phyloP scores from a whole-genome alignment of 176 grass and related monocot genomes.

The Otatea glauca region DNA sequence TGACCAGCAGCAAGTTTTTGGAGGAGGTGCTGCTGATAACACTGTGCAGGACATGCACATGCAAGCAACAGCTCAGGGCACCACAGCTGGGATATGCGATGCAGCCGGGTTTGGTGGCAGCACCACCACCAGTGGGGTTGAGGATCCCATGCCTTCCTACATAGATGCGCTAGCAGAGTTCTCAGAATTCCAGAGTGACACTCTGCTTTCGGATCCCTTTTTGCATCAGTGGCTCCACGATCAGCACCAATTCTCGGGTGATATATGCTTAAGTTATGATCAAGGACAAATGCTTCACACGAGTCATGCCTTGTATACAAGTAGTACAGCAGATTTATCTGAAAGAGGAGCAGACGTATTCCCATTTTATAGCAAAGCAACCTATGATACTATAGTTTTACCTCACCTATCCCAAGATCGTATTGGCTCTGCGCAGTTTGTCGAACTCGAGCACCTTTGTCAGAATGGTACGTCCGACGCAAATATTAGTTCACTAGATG shows the following conservation, averaged over 20 bases:
- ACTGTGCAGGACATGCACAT: constrained; percentile 7
- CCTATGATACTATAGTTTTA: constrained; percentile 22
- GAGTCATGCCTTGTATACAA: not conserved
- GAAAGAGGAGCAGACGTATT: not conserved
- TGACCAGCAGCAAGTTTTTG: constrained; percentile 24
- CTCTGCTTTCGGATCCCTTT: constrained; percentile 46
- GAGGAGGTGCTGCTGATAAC: constrained; percentile 3
- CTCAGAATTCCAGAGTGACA: constrained; percentile 42
- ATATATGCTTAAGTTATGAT: constrained; percentile 5
- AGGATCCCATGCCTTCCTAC: constrained; percentile 61
- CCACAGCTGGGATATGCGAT: not conserved
- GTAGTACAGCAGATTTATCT: not conserved
- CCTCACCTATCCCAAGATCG: constrained; percentile 45
- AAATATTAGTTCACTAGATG: constrained; percentile 45
- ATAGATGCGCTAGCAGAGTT: constrained; percentile 40
- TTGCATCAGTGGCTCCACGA: constrained; percentile 48
- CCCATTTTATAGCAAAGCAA: not conserved
- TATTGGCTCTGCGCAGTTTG: constrained; percentile 43
- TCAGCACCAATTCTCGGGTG: constrained; percentile 24
- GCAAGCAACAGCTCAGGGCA: constrained; percentile 27
- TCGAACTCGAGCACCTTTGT: constrained; percentile 18
- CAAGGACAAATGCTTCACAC: constrained; percentile 29
- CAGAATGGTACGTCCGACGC: constrained; percentile 27
- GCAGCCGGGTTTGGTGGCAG: constrained; percentile 31
- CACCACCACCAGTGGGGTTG: constrained; percentile 46